phyloP scores from a whole-genome alignment of 257 asterid genomes.

The Cruciata laevipes region DNA sequence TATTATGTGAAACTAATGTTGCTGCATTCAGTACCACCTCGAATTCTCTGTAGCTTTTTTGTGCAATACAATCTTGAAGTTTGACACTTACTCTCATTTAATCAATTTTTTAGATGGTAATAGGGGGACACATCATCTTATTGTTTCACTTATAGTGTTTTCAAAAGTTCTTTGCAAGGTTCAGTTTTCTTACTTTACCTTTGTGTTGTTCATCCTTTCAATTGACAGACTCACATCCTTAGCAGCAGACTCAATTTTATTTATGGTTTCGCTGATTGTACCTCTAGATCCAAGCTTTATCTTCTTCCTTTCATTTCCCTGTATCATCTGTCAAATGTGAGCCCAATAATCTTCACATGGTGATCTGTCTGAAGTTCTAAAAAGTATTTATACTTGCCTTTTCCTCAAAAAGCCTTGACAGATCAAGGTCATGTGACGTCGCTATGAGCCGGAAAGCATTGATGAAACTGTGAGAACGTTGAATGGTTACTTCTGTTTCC shows the following conservation, averaged over 20 bases:
- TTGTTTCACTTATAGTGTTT: not conserved
- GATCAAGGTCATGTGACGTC: slow-evolving; percentile 29
- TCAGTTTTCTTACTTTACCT: slow-evolving; percentile 17
- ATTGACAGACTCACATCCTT: slow-evolving; percentile 19
- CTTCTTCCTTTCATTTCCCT: slow-evolving; percentile 25
- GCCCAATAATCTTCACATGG: not conserved
- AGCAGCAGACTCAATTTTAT: slow-evolving; percentile 25
- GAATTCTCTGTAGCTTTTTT: not conserved
- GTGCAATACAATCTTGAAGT: not conserved
- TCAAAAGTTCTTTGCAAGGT: not conserved
- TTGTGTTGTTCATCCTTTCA: slow-evolving; percentile 19
- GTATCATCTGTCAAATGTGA: not conserved
- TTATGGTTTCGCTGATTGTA: slow-evolving; percentile 20
- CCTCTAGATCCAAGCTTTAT: slow-evolving; percentile 23
- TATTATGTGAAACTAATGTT: not conserved
- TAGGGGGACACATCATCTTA: not conserved
- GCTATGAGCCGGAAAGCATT: slow-evolving; percentile 32
- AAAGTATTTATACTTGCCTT: slow-evolving; percentile 11
- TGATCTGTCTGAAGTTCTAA: not conserved
- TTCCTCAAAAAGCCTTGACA: slow-evolving; percentile 25
- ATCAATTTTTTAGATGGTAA: not conserved
- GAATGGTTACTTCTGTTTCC: slow-evolving; percentile 11
- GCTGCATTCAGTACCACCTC: not conserved
- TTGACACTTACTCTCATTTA: not conserved
- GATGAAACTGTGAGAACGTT: slow-evolving; percentile 17